Evolutionary conservation across 2,329 filamentous ascomycete species (phyloP), one percentile per base, ranked within the genome.

Genomic region (Colletotrichum euphorbiae): DNA sequence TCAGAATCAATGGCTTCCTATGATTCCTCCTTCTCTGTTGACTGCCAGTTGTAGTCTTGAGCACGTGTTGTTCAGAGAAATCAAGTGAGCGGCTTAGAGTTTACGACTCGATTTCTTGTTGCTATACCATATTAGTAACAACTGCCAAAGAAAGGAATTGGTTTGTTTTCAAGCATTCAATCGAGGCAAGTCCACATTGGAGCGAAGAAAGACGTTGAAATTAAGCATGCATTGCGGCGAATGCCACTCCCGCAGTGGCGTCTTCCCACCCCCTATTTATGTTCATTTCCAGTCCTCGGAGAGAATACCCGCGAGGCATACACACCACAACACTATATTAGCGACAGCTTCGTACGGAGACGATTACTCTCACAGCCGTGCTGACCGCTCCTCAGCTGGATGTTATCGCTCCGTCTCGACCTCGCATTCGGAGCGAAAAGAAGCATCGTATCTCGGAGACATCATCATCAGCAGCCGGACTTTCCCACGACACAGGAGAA

Each of bases 381-480:
- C 17, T 12, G 12, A 45, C 15, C 17, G 8, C 38, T 21, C 40
- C 19, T 36, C 19, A 1, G 28, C 28, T 45, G 52, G 21, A 19
- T 1, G 17, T 21, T 17, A 36, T 31, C 33, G 46, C 24, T 42
- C 58, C 46, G 46, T 36, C 36, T 15, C 42, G 46, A 38, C n/a
- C 46, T 61, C 21, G 38, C 58, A 61, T 43, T 61, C 58, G 21
- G 21, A 21, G 21, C 21, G 3, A 61, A 61, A 50, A 51, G 45
- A 51, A 61, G 59, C 59, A 62, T 59, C 45, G 38, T 45, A 55
- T 56, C 50, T 61, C 66, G 66, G 66, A 51, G 48, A 61, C 36
- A 61, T 55, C 21, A 21, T 56, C 42, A 17, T 9, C 50, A 43
- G 43, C 24, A 56, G 42, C 62, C 66, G 55, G 42, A 43, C 13